These are phyloP conservation scores for Cadophora malorum DNA, from an alignment of 2,329 filamentous ascomycete genomes.

Conservation along the genomic window DNA sequence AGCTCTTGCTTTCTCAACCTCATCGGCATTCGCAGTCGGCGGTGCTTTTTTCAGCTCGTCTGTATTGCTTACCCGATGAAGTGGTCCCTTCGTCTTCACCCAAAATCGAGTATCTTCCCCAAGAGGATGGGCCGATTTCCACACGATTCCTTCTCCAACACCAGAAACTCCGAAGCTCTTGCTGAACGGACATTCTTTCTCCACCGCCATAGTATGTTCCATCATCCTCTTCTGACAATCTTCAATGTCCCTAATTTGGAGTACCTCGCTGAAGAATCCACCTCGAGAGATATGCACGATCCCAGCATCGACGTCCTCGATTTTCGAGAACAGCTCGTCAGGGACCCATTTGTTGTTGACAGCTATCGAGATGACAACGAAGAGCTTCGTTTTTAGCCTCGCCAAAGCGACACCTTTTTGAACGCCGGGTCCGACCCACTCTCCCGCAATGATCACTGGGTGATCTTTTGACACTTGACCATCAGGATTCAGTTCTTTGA, in stretches of 20 bases:
- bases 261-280: slow-evolving; percentile 30
- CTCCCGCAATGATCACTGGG: slow-evolving; percentile 39
- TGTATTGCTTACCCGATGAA: slow-evolving; percentile 20
- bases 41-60: slow-evolving; percentile 25
- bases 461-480: too few relatives aligned
- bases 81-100: slow-evolving; percentile 38
- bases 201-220: slow-evolving; percentile 31
- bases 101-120: slow-evolving; percentile 35
- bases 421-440: slow-evolving; percentile 38
- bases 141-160: slow-evolving; percentile 40
- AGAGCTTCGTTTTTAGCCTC: slow-evolving; percentile 26
- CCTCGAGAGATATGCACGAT: slow-evolving; percentile 38
- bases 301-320: slow-evolving; percentile 25
- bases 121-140: slow-evolving; percentile 34
- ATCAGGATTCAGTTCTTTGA: slow-evolving; percentile 29
- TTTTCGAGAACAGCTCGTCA: slow-evolving; percentile 32
- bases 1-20: slow-evolving; percentile 17
- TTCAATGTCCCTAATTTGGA: slow-evolving; percentile 20
- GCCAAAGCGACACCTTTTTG: slow-evolving; percentile 33
- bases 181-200: slow-evolving; percentile 38
- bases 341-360: slow-evolving; percentile 36
- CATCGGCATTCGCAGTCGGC: not conserved
- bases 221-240: slow-evolving; percentile 23
- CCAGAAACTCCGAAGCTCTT: slow-evolving; percentile 34
- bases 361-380: slow-evolving; percentile 37